Conservation (phyloP, 768 basidiomycete genomes). For the Leccinum disarticulatum region DNA sequence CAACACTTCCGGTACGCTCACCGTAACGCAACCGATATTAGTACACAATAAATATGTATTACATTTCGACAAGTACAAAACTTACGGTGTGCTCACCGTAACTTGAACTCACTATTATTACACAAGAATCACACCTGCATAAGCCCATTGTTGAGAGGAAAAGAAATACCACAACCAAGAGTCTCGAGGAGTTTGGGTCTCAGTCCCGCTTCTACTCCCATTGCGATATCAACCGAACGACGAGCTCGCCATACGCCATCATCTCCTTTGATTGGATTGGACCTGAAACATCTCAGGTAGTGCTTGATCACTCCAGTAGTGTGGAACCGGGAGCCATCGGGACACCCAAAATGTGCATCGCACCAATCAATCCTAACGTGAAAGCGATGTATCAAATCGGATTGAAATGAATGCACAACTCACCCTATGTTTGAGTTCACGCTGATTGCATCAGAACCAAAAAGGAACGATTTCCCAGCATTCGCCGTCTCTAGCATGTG, state of each 20-base stretch:
- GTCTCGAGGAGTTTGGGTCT: slow-evolving; percentile 21
- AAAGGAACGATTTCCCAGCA: slow-evolving; percentile 15
- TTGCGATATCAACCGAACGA: slow-evolving; percentile 22
- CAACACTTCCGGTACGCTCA: too few relatives aligned
- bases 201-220: slow-evolving; percentile 21
- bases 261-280: slow-evolving; percentile 23
- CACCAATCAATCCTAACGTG: slow-evolving; percentile 22
- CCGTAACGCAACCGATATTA: too few relatives aligned
- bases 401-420: neutral
- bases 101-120: neutral
- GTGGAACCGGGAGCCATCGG: slow-evolving; percentile 18
- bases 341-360: slow-evolving; percentile 22
- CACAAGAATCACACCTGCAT: neutral
- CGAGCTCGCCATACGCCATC: slow-evolving; percentile 20
- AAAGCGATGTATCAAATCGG: neutral
- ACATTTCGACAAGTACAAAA: neutral
- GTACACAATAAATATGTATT: too few relatives aligned
- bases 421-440: slow-evolving; percentile 28
- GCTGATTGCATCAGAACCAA: slow-evolving; percentile 9
- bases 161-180: slow-evolving; percentile 12
- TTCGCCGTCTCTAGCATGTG: slow-evolving; percentile 23
- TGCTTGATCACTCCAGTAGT: slow-evolving; percentile 16
- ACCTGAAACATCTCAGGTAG: slow-evolving; percentile 26
- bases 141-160: slow-evolving; percentile 2
- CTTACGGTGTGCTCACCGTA: neutral